phyloP scores from a whole-genome alignment of 2,329 filamentous ascomycete genomes.

The Xylaria sp. region DNA sequence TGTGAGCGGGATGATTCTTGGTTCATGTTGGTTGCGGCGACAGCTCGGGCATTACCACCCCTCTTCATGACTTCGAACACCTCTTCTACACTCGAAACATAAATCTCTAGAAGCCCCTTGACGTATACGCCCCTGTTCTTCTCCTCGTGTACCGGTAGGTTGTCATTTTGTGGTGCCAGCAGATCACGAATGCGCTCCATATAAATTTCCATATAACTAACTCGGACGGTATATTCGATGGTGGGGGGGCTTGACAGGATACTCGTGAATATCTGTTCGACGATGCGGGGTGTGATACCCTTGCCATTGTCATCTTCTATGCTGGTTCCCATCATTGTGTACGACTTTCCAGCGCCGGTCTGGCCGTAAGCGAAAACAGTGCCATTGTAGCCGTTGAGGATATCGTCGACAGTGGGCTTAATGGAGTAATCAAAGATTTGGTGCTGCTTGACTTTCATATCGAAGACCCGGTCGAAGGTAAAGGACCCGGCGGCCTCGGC shows the following conservation, averaged over 20 bases:
- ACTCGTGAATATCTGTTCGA: slow-evolving; percentile 96
- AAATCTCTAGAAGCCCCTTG: slow-evolving; percentile 91
- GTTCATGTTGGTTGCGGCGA: slow-evolving; percentile 98
- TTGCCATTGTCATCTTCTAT: slow-evolving; percentile 88
- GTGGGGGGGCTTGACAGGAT: slow-evolving; percentile 90
- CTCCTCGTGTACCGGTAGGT: slow-evolving; percentile 96
- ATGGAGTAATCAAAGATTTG: slow-evolving; percentile 99
- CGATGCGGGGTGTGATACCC: slow-evolving; percentile 95
- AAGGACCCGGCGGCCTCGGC: slow-evolving; percentile 83
- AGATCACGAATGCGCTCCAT: slow-evolving; percentile 98
- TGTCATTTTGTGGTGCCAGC: slow-evolving; percentile 90
- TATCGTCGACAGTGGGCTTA: slow-evolving; percentile 93
- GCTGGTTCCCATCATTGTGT: slow-evolving; percentile 97
- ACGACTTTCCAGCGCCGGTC: slow-evolving; percentile 97
- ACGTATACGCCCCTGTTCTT: slow-evolving; percentile 96
- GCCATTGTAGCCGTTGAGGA: slow-evolving; percentile 98
- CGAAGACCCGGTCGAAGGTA: slow-evolving; percentile 97
- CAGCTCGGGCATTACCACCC: slow-evolving; percentile 86
- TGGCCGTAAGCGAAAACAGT: slow-evolving; percentile 99
- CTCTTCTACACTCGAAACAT: slow-evolving; percentile 92
- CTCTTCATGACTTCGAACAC: slow-evolving; percentile 97
- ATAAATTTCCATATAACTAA: slow-evolving; percentile 99
- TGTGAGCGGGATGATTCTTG: slow-evolving; percentile 97
- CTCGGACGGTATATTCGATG: slow-evolving; percentile 97
- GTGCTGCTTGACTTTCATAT: slow-evolving; percentile 85